Evolutionary conservation across 345 rosid species (phyloP).

Genomic region (Euphorbia lathyris): DNA sequence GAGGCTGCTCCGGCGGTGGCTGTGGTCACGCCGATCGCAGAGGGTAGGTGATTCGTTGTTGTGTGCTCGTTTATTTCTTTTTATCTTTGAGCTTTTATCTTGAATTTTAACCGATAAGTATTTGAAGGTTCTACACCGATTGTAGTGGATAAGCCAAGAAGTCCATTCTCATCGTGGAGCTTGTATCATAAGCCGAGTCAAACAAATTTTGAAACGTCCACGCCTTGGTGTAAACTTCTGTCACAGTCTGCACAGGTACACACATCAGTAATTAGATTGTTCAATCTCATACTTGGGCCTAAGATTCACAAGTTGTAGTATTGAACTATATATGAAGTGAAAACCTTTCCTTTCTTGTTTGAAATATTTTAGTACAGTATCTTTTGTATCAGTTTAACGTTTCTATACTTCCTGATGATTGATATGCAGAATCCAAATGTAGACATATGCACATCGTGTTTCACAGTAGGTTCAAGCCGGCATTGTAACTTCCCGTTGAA

Average conservation of each 20-base stretch:
- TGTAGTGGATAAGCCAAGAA: conserved; percentile 50
- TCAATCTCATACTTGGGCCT: background rate
- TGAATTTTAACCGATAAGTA: conserved; percentile 12
- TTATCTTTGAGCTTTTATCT: background rate
- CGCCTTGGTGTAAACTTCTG: conserved; percentile 74
- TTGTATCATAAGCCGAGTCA: conserved; percentile 42
- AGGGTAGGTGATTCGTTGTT: conserved; percentile 41
- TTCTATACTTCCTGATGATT: no score
- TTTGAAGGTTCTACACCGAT: conserved; percentile 52
- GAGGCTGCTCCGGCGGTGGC: conserved; percentile 48
- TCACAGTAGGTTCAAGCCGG: conserved; percentile 57
- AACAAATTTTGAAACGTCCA: conserved; percentile 28
- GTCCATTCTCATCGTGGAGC: conserved; percentile 46
- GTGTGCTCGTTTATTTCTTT: background rate
- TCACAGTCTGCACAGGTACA: conserved; percentile 71
- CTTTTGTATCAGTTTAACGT: no score
- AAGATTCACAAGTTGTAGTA: background rate
- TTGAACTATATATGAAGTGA: background rate
- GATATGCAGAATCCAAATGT: conserved; percentile 59
- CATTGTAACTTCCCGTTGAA: conserved; percentile 49
- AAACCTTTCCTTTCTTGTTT: background rate
- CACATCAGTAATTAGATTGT: conserved; percentile 1
- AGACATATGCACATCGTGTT: conserved; percentile 35
- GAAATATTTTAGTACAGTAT: background rate
- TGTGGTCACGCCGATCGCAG: conserved; percentile 53